Evolutionary conservation across 768 basidiomycete species (phyloP).

Genomic region (Podaxis carcinomalis): DNA sequence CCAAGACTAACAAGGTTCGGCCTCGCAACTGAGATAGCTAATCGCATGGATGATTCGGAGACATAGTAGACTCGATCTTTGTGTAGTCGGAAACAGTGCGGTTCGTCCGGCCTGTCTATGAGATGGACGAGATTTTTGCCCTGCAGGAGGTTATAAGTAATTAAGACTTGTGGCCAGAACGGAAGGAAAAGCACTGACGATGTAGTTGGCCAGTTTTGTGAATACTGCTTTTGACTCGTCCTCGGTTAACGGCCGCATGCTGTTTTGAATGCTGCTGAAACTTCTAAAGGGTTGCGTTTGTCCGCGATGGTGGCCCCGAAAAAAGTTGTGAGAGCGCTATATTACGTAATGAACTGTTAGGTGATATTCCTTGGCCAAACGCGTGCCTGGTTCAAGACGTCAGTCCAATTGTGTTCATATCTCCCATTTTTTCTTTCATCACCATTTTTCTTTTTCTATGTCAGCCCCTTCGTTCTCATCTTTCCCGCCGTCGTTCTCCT

Average conservation of each 20-base stretch:
- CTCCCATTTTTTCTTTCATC: not conserved
- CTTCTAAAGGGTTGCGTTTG: not conserved
- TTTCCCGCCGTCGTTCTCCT: conserved; percentile 62
- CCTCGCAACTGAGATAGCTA: conserved; percentile 87
- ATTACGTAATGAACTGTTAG: conserved; percentile 14
- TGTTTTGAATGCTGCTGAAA: conserved; percentile 11
- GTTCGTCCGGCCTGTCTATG: conserved; percentile 91
- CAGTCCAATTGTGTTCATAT: not conserved
- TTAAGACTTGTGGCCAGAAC: not conserved
- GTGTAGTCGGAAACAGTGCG: conserved; percentile 93
- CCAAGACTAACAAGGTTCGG: conserved; percentile 91
- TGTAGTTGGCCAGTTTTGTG: conserved; percentile 95
- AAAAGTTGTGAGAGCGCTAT: not conserved
- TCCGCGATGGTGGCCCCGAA: not conserved
- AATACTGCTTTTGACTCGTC: conserved; percentile 97
- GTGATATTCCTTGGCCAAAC: not conserved
- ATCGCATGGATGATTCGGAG: conserved; percentile 90
- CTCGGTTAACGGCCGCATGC: conserved; percentile 93
- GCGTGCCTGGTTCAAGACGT: not conserved
- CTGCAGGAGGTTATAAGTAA: conserved; percentile 31
- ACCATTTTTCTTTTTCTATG: conserved; percentile 24
- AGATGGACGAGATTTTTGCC: conserved; percentile 96
- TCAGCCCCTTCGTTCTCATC: conserved; percentile 57
- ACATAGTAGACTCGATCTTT: conserved; percentile 96
- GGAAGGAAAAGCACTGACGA: conserved; percentile 48